Evolutionary conservation across 1,139 yeast species (phyloP), one percentile per base, ranked within the genome.

Genomic region (Pichia sp.): DNA sequence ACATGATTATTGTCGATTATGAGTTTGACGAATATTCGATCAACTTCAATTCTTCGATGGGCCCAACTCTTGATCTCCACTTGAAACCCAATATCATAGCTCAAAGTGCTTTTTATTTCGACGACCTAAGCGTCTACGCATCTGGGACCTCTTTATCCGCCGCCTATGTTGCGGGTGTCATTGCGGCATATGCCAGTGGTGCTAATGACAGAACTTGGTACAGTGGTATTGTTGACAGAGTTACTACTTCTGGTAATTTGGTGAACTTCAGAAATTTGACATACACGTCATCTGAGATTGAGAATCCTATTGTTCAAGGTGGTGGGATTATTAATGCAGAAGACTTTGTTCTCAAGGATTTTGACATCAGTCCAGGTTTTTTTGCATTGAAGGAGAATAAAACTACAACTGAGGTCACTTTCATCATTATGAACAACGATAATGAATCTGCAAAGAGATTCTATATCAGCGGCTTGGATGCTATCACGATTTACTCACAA

Each of bases 101-200:
- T n/a, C 54, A 30, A 41, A 34, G 46, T 38, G 23, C 30, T n/a
- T 51, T 26, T 26, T 51, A 29, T 29, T 51, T 46, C 41, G 50
- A 46, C 6, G 50, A 51, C 36, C 19, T 46, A 1, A 16, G 30
- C 4, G 8, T 51, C 16, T 47, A 46, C 16, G 50, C 42, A 5
- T 51, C 54, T 23, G 54, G 54, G 45, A 47, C 47, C n/a, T 29
- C 50, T 5, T 26, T 51, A 13, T 30, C 54, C 26, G 50, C 54
- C 4, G 50, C 47, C 30, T 31, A 41, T 26, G 54, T 51, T 46
- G 46, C 50, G 2, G 46, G 46, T 46, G 29, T 41, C n/a, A 41
- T 51, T 30, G 46, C 54, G 4, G 45, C 45, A 7, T 47, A 47
- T 40, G 54, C 38, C 4, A 38, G 50, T 26, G 7, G 31, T 11